Percentiles rank a stretch among this genome's conserved stretches.
These are phyloP conservation scores for Cladosporium velox DNA, from an alignment of 2,329 filamentous ascomycete genomes.

Conservation along the genomic window DNA sequence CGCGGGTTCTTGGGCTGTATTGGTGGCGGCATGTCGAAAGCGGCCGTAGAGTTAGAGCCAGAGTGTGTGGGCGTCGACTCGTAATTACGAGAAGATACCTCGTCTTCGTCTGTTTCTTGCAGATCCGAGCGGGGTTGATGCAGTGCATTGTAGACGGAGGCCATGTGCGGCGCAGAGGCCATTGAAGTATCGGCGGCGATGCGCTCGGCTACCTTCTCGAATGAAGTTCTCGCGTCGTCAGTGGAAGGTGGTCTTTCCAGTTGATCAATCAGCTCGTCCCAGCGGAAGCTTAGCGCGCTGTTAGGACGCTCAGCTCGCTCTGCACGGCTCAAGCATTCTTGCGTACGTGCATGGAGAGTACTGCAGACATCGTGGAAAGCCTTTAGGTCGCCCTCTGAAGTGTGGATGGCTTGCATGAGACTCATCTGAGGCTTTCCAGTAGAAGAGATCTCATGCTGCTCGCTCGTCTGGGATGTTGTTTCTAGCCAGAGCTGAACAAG, in stretches of 20 bases:
- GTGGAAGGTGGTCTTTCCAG: conserved; percentile 35
- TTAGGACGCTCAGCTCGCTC: conserved; percentile 55
- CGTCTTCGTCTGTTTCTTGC: conserved; percentile 28
- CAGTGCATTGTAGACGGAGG: not conserved
- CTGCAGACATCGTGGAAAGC: conserved; percentile 54
- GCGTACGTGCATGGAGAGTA: conserved; percentile 50
- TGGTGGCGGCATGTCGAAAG: conserved; percentile 16
- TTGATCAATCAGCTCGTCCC: conserved; percentile 56
- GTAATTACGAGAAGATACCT: conserved; percentile 20
- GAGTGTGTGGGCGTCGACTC: conserved; percentile 23
- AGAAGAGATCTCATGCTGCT: conserved; percentile 37
- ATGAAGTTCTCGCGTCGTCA: conserved; percentile 25
- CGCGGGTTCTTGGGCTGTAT: conserved; percentile 23
- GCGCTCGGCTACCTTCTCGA: conserved; percentile 31
- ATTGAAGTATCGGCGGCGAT: conserved; percentile 35
- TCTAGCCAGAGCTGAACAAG: conserved; percentile 81
- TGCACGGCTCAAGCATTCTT: conserved; percentile 53
- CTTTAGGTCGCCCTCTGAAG: conserved; percentile 48
- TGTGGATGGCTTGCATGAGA: conserved; percentile 36
- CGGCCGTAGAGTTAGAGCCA: conserved; percentile 12
- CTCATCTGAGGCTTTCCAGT: conserved; percentile 35
- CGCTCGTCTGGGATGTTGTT: conserved; percentile 33
- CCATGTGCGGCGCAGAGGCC: conserved; percentile 28
- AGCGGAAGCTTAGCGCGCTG: conserved; percentile 51
- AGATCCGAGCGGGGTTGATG: conserved; percentile 21